These are phyloP conservation scores for Aspergillus ellipticus DNA, from an alignment of 495 filamentous ascomycete species.

Conservation along the genomic window DNA sequence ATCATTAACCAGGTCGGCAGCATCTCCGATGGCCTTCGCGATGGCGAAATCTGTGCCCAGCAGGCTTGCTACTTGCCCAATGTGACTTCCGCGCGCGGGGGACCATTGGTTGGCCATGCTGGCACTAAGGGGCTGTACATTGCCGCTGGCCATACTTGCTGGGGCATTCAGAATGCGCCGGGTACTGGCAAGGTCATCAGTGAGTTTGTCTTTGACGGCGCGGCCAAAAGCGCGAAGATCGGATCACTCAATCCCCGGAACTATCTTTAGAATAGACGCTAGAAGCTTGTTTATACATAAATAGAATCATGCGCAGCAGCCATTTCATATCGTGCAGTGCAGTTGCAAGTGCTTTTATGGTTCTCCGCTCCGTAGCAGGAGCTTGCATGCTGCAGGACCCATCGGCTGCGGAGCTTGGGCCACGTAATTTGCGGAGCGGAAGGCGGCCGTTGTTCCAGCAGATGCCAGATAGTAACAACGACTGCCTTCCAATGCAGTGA, in stretches of 20 bases:
- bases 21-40: conserved; percentile 70
- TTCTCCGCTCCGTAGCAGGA: not conserved
- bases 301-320: not conserved
- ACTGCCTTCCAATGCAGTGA: conserved; percentile 2
- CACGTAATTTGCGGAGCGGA: conserved; percentile 39
- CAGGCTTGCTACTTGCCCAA: conserved; percentile 96
- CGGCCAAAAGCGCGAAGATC: conserved; percentile 71
- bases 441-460: conserved; percentile 18
- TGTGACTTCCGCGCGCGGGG: conserved; percentile 57
- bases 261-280: conserved; percentile 28
- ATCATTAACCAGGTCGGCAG: conserved; percentile 76
- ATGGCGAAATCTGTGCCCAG: conserved; percentile 72
- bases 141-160: conserved; percentile 91
- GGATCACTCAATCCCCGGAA: conserved; percentile 64
- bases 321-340: not conserved
- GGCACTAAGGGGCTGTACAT: conserved; percentile 73
- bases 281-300: too few relatives aligned
- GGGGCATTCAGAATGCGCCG: conserved; percentile 96
- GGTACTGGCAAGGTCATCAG: conserved; percentile 87
- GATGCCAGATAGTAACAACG: conserved; percentile 21
- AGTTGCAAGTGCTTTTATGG: not conserved
- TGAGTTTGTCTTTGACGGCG: conserved; percentile 79
- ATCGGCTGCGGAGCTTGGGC: conserved; percentile 31
- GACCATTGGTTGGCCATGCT: conserved; percentile 76
- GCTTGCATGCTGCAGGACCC: not conserved